Evolutionary conservation across 225 moss, liverwort and hornwort genomes (phyloP).

Genomic region (Lunularia cruciata): DNA sequence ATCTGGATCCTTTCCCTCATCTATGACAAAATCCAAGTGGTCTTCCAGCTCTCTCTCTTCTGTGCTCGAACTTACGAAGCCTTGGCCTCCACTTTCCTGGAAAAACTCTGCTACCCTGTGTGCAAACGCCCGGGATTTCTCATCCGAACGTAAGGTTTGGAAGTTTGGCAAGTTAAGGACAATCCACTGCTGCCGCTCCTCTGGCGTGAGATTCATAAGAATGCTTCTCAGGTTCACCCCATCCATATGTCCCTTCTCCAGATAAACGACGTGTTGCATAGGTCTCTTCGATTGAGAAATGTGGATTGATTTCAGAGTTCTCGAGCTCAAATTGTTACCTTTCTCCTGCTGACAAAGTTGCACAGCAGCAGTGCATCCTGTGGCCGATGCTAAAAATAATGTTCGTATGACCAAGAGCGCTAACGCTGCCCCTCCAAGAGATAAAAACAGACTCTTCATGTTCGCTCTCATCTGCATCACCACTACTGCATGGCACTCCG

Average conservation of each 20-base stretch:
- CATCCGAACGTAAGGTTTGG: conserved; percentile 41
- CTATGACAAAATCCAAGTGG: background rate
- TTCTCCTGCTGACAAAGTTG: too few species aligned
- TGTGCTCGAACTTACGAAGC: background rate
- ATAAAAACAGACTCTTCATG: too few species aligned
- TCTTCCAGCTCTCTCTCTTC: background rate
- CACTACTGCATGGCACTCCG: too few species aligned
- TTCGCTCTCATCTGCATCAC: too few species aligned
- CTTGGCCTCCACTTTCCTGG: background rate
- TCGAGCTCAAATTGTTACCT: too few species aligned
- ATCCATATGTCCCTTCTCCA: conserved; percentile 8
- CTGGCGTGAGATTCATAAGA: conserved; percentile 35
- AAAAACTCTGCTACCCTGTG: conserved; percentile 45
- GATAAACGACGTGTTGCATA: too few species aligned
- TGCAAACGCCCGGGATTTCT: conserved; percentile 34
- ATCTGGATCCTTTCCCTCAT: background rate
- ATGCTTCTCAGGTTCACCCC: conserved; percentile 14
- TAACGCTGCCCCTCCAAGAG: too few species aligned
- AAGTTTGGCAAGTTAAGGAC: conserved; percentile 46
- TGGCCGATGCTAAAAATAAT: too few species aligned
- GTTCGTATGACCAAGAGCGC: too few species aligned
- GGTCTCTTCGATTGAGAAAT: too few species aligned
- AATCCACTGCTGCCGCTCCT: conserved; percentile 45
- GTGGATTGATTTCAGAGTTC: too few species aligned
- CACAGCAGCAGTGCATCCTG: too few species aligned